A percentile compares a stretch with the other conserved stretches of the same genome.
phyloP scores from a whole-genome alignment of 805 yeast species.

The Nakazawaea molendinolei region DNA sequence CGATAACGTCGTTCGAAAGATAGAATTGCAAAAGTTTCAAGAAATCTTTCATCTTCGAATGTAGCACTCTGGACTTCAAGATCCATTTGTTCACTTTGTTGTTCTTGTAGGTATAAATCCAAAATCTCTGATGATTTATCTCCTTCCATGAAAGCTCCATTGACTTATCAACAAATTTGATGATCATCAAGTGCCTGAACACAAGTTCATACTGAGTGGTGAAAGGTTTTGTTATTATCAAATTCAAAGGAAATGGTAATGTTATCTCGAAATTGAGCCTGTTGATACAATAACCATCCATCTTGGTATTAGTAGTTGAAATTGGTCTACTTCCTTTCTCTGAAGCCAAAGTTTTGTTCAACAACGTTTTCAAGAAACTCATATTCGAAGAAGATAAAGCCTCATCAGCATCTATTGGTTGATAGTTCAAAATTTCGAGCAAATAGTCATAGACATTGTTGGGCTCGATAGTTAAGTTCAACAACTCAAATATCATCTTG shows the following conservation, averaged over 20 bases:
- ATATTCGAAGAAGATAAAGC: constrained; percentile 39
- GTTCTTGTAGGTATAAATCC: constrained; percentile 49
- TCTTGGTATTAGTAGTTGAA: constrained; percentile 23
- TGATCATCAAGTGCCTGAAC: constrained; percentile 60
- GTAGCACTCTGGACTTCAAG: constrained; percentile 45
- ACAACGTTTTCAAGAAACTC: constrained; percentile 34
- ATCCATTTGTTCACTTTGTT: constrained; percentile 46
- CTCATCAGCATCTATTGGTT: constrained; percentile 48
- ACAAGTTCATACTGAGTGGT: constrained; percentile 74
- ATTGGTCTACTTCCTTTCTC: constrained; percentile 14
- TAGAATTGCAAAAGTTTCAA: constrained; percentile 48
- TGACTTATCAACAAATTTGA: constrained; percentile 55
- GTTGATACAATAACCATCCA: constrained; percentile 38
- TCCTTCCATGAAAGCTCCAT: constrained; percentile 69
- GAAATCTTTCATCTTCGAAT: constrained; percentile 50
- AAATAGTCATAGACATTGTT: constrained; percentile 34
- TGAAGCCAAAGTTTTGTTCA: constrained; percentile 34
- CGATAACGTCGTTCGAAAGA: constrained; percentile 53
- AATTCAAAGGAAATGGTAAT: constrained; percentile 85
- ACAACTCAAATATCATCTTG: constrained; percentile 16
- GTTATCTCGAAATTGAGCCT: constrained; percentile 48
- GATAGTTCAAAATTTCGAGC: constrained; percentile 43
- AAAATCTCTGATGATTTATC: constrained; percentile 53
- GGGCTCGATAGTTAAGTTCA: constrained; percentile 34
- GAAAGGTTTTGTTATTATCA: constrained; percentile 64